A percentile compares a stretch with the other conserved stretches of the same genome.
phyloP scores from a whole-genome alignment of 345 rosid species.

The Stellera chamaejasme region DNA sequence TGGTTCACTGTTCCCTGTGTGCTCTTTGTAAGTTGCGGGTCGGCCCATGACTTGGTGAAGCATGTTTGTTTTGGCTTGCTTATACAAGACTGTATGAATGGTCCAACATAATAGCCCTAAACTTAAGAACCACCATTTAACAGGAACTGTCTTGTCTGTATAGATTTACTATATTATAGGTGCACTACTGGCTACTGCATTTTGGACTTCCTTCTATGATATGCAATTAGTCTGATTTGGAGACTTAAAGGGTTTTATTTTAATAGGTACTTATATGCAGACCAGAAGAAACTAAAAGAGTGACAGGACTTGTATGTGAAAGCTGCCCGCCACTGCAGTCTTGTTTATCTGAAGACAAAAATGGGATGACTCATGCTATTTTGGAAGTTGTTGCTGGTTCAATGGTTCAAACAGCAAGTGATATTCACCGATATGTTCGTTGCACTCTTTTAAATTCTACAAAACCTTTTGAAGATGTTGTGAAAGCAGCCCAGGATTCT shows the following conservation, averaged over 20 bases:
- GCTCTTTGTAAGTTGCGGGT: no score
- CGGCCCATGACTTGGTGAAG: no score
- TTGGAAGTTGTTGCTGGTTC: conserved; percentile 98
- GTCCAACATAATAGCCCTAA: no score
- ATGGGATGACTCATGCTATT: conserved; percentile 99
- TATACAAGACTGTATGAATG: no score
- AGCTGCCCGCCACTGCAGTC: conserved; percentile 87
- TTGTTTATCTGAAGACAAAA: conserved; percentile 95
- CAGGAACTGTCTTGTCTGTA: no score
- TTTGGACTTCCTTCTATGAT: not conserved
- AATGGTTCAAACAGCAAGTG: conserved; percentile 88
- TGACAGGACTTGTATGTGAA: conserved; percentile 68
- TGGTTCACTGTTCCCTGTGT: no score
- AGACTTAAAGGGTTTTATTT: conserved; percentile 9
- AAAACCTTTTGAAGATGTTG: conserved; percentile 86
- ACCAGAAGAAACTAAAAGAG: conserved; percentile 76
- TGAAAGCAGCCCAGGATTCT: conserved; percentile 97
- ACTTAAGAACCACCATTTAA: no score
- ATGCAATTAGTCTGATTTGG: conserved; percentile 1
- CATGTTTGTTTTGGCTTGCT: no score
- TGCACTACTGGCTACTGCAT: no score
- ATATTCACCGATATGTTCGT: conserved; percentile 88
- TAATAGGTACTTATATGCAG: conserved; percentile 81
- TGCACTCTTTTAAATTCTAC: conserved; percentile 97
- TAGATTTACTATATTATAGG: no score